These are phyloP conservation scores for Chenopodium berlandieri DNA, from an alignment of 148 eudicot species.

Conservation along the genomic window DNA sequence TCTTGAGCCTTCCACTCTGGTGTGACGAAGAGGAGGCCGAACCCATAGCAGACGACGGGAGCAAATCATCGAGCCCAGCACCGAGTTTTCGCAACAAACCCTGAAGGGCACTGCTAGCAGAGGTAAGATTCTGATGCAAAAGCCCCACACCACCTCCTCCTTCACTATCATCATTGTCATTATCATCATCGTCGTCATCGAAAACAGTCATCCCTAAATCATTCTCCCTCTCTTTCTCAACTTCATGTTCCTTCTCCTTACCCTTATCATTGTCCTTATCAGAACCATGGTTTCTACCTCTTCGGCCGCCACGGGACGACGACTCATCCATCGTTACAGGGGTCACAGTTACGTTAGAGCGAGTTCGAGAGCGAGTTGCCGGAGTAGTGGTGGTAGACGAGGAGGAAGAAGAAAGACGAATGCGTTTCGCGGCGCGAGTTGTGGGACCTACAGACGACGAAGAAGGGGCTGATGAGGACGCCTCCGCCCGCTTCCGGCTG, in stretches of 20 bases:
- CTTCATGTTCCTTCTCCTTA: conserved; percentile 74
- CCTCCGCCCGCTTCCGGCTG: conserved; percentile 99
- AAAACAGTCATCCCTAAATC: conserved; percentile 57
- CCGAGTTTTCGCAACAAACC: conserved; percentile 88
- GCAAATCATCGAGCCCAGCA: conserved; percentile 89
- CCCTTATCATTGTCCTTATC: conserved; percentile 69
- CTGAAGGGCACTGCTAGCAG: conserved; percentile 96
- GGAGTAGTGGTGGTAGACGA: conserved; percentile 27
- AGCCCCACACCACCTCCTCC: conserved; percentile 70
- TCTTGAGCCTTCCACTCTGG: conserved; percentile 80
- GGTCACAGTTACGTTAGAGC: conserved; percentile 14
- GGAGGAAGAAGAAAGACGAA: conserved; percentile 46
- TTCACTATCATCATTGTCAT: conserved; percentile 60
- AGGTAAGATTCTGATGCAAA: conserved; percentile 78
- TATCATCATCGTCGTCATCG: conserved; percentile 29
- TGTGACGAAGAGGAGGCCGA: conserved; percentile 75
- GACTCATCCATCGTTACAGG: conserved; percentile 58
- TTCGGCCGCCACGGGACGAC: conserved; percentile 59
- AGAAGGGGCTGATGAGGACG: conserved; percentile 83
- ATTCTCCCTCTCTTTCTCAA: conserved; percentile 42
- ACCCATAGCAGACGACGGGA: conserved; percentile 76
- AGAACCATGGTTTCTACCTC: conserved; percentile 45
- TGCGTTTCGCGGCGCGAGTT: conserved; percentile 60
- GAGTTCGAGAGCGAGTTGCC: conserved; percentile 48
- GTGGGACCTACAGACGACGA: conserved; percentile 57